A percentile compares a stretch with the other conserved stretches of the same genome.
Conservation (phyloP, 2,329 filamentous ascomycete species). For the Nothophoma quercina region DNA sequence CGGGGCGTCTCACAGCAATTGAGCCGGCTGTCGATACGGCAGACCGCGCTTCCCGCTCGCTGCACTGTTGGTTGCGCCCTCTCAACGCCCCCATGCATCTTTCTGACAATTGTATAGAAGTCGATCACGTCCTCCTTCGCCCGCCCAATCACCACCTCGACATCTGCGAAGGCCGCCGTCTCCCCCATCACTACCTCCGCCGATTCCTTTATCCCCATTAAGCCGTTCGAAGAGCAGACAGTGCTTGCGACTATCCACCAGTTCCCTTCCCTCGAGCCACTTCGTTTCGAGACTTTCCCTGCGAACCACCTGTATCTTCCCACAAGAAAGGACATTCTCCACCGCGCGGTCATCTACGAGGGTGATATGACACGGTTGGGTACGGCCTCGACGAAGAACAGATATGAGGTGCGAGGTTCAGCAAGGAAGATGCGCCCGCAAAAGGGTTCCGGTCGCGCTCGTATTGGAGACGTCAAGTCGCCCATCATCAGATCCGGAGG, state of each 20-base stretch:
- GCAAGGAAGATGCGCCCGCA: constrained; percentile 82
- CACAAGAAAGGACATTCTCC: constrained; percentile 87
- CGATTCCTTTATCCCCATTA: constrained; percentile 47
- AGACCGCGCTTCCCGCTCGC: constrained; percentile 53
- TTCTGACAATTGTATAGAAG: constrained; percentile 36
- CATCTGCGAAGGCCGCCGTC: constrained; percentile 60
- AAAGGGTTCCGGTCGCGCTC: constrained; percentile 84
- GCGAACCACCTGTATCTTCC: constrained; percentile 85
- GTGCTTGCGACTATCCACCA: constrained; percentile 86
- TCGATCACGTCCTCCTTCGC: constrained; percentile 32
- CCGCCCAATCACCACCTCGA: constrained; percentile 51
- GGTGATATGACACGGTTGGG: constrained; percentile 82
- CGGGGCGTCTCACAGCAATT: constrained; percentile 44
- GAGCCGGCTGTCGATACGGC: constrained; percentile 37
- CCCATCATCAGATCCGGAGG: constrained; percentile 86
- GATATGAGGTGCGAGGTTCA: constrained; percentile 84
- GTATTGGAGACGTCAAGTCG: constrained; percentile 80
- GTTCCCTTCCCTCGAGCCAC: constrained; percentile 89
- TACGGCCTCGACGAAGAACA: constrained; percentile 66
- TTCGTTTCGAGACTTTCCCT: constrained; percentile 78
- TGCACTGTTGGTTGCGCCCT: constrained; percentile 55
- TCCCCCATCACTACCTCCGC: constrained; percentile 52
- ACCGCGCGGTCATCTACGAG: constrained; percentile 91
- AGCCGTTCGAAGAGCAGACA: constrained; percentile 51
- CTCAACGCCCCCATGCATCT: constrained; percentile 46